Conservation (phyloP, 2,329 filamentous ascomycete species). For the Colletotrichum euphorbiae region DNA sequence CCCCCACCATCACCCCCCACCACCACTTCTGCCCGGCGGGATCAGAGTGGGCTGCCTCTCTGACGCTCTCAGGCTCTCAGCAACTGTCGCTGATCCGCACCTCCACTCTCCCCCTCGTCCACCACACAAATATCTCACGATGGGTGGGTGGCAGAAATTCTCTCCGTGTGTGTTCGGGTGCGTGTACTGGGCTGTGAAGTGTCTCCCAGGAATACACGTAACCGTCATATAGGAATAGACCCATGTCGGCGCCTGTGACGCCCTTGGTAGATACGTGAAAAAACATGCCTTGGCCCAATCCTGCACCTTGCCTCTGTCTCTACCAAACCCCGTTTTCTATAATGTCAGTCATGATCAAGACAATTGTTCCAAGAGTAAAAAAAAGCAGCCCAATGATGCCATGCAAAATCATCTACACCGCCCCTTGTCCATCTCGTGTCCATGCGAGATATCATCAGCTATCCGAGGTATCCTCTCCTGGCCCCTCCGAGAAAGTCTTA, state of each 20-base stretch:
- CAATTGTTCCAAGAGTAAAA: background rate
- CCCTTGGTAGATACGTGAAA: background rate
- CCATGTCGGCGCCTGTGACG: conserved; percentile 5
- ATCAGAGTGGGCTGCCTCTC: conserved; percentile 24
- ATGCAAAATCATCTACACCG: conserved; percentile 26
- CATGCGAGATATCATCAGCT: conserved; percentile 34
- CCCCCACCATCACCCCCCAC: background rate
- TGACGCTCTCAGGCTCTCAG: background rate
- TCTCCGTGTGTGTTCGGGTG: background rate
- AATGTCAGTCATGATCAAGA: conserved; percentile 28
- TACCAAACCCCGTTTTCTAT: conserved; percentile 1
- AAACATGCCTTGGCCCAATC: background rate
- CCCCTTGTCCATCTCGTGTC: conserved; percentile 14
- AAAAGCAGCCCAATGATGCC: conserved; percentile 24
- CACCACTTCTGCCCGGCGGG: background rate
- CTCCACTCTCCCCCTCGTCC: background rate
- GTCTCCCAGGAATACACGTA: too few relatives aligned
- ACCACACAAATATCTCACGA: conserved; percentile 23
- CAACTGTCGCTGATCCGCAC: background rate
- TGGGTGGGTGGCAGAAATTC: background rate
- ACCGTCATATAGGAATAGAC: background rate
- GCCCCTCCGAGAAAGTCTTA: background rate
- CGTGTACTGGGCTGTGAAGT: too few relatives aligned
- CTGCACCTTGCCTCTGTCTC: background rate
- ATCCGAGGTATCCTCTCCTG: conserved; percentile 6